Evolutionary conservation across 805 yeast species (phyloP), one percentile per base, ranked within the genome.

Genomic region (Zygoascus flipseniorum): DNA sequence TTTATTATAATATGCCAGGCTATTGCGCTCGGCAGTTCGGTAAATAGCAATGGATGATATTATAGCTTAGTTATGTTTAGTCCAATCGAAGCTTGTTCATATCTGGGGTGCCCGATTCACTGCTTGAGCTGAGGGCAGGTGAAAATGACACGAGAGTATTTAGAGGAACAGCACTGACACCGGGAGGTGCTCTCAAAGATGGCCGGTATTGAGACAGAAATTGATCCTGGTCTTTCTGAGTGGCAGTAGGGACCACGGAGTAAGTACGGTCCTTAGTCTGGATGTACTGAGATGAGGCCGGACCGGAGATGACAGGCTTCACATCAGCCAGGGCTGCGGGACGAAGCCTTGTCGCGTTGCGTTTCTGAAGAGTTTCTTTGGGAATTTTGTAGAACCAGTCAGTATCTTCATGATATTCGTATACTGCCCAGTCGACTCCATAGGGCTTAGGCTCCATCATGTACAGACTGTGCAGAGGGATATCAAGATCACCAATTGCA

Each of bases 361-460:
- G 52, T 23, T 54, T 61, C 43, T 56, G 56, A 5, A 62, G 62
- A 13, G 59, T 64, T 39, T 66, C 70, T 54, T 65, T 63, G 19
- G 68, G 64, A 14, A 89, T 83, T 62, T 85, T 80, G 52, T 72
- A 77, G 70, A 92, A 92, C 84, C 88, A 81, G 65, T 89, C 90
- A 43, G 76, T 69, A 2, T 69, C 70, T 60, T 90, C 97, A 62
- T 87, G 85, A 70, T 84, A 92, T 66, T 89, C 96, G 69, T 84
- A 92, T 66, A 90, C 74, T 13, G 85, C 79, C 89, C 96, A 92
- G 56, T 89, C 95, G 1, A 95, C 95, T 1, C 98, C 98, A 68
- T 89, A 92, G 0, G 98, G 97, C 67, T 87, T 88, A 49, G 92
- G 89, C 64, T 92, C 97, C 56, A 92, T 76, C 54, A 92, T 80